These are phyloP conservation scores for Cicer pinnatifidum DNA, from an alignment of 306 rosid genomes.

Conservation along the genomic window DNA sequence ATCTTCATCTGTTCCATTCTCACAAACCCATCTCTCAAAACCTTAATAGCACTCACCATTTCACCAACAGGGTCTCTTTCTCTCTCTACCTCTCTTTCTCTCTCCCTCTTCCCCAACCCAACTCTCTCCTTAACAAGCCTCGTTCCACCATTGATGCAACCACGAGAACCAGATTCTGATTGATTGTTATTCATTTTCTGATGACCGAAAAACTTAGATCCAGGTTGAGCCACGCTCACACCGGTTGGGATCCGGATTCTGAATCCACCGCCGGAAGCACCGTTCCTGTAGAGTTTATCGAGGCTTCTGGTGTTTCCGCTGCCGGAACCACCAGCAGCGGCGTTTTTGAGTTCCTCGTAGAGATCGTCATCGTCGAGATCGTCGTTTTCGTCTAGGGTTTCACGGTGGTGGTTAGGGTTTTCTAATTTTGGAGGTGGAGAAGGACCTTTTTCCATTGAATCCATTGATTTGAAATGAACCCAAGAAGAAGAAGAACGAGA, in stretches of 20 bases:
- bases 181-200: conserved; percentile 48
- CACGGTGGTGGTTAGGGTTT: conserved; percentile 48
- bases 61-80: conserved; percentile 79
- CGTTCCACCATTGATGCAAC: conserved; percentile 25
- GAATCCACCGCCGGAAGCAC: conserved; percentile 53
- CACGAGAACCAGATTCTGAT: conserved; percentile 2
- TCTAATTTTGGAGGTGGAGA: conserved; percentile 48
- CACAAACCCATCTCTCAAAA: conserved; percentile 89
- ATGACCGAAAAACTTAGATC: conserved; percentile 56
- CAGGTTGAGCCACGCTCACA: conserved; percentile 73
- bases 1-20: conserved; percentile 96
- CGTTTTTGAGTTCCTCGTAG: conserved; percentile 69
- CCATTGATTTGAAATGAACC: conserved; percentile 94
- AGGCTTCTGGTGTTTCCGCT: conserved; percentile 53
- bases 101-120: conserved; percentile 38
- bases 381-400: conserved; percentile 44
- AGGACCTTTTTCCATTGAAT: conserved; percentile 89
- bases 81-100: conserved; percentile 39
- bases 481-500: conserved; percentile 62
- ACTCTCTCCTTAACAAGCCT: conserved; percentile 45
- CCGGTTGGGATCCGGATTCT: conserved; percentile 87
- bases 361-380: conserved; percentile 66
- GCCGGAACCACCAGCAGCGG: conserved; percentile 44
- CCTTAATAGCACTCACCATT: conserved; percentile 82
- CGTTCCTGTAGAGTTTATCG: conserved; percentile 66